Base-by-base conservation (phyloP, 176 grass and related monocot genomes). In the Ensete glaucum region DNA sequence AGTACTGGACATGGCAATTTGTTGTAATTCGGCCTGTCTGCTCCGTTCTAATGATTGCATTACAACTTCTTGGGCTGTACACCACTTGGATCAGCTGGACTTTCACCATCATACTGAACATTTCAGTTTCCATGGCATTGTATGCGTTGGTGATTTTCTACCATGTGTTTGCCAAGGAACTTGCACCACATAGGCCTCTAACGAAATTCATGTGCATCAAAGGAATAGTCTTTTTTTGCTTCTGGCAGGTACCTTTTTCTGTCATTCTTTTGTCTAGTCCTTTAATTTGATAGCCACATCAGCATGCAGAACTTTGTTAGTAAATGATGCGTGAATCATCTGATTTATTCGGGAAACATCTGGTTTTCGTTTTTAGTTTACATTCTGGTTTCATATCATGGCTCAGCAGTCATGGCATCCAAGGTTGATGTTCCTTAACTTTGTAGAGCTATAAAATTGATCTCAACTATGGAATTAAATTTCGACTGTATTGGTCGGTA, bases 1-100 rank as follows among this genome's bases (percentile, higher is more conserved):
- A 99, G 72, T 99, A 99, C 81, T 99, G 95, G 95, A 99, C 95
- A 57, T 99, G 95, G 95, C 95, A 99, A 82, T 99, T 99, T 91
- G 95, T 99, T 69, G 60, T 99, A 68, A 67, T 99, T 76, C 89
- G 95, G 78, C 90, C 95, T 59, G 73, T 94, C 26, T 91, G 88
- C 79, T 91, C 95, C 75, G 62, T 91, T 68, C 66, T 94, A 69
- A 91, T 99, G 81, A 94, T 94, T 82, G 60, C 80, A 19, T 78
- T 99, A 80, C 90, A 99, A 88, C 84, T 94, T 83, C 76, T 99
- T 85, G 90, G 95, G 20, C 9, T 94, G 43, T 99, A 94, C 82
- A 77, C 86, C 52, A 79, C 63, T 21, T 99, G 90, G 95, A 81
- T 99, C 54, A 93, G 82, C 73, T 99, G 95, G 95, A 89, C 88